Percentiles rank a stretch among this genome's conserved stretches.
These are phyloP conservation scores for Lasiosphaeria hispida DNA, from an alignment of 495 filamentous ascomycete genomes.

Conservation along the genomic window DNA sequence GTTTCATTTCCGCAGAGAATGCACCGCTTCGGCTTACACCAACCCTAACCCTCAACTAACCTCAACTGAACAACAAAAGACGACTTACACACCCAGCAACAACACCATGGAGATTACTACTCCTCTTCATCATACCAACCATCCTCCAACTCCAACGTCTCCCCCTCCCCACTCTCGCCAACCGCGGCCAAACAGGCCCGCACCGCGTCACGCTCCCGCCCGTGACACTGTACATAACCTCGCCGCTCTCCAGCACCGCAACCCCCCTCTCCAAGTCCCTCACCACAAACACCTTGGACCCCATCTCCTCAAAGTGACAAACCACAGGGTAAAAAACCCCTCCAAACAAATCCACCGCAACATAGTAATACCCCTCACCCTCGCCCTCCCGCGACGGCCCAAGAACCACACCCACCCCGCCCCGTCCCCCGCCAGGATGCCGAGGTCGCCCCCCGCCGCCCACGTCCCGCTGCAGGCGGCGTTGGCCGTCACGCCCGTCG, in stretches of 20 bases:
- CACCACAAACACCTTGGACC: conserved; percentile 7
- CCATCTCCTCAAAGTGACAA: conserved; percentile 4
- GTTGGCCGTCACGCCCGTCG: neutral
- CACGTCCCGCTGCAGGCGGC: conserved; percentile 13
- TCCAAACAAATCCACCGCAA: neutral
- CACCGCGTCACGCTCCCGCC: conserved; percentile 1
- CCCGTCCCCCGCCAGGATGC: conserved; percentile 7
- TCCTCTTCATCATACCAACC: conserved; percentile 7
- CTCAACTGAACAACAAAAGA: too few species aligned
- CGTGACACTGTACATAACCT: neutral
- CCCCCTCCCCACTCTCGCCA: neutral
- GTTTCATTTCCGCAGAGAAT: too few species aligned
- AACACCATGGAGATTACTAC: neutral
- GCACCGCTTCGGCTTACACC: too few species aligned
- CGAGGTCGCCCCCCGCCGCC: conserved; percentile 3
- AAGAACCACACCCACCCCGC: conserved; percentile 1
- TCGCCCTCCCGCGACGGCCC: neutral
- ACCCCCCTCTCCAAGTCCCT: neutral
- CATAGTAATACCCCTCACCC: neutral
- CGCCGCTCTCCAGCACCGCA: neutral
- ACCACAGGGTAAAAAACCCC: conserved; percentile 2
- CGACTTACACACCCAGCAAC: too few species aligned
- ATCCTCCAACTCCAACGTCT: conserved; percentile 8
- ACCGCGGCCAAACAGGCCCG: neutral
- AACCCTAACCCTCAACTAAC: too few species aligned